phyloP scores from a whole-genome alignment of 805 yeast genomes.

The Candida caryicola region DNA sequence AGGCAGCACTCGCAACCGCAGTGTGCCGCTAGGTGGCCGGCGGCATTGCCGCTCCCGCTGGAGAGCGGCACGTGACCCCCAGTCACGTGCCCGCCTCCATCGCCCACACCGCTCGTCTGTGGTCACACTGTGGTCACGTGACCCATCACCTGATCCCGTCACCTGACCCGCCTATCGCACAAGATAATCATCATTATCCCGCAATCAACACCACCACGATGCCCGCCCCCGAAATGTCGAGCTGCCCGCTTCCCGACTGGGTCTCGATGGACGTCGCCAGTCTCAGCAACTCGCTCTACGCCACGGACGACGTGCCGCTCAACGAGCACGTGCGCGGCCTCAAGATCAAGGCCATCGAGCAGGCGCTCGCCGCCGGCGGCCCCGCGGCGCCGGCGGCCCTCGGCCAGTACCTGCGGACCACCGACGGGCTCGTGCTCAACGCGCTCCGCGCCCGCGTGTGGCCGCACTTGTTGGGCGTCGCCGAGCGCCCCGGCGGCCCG shows the following conservation, averaged over 20 bases:
- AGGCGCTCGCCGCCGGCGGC: constrained; percentile 23
- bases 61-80: no score
- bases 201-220: no score
- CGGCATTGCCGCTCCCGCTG: no score
- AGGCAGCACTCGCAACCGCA: no score
- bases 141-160: no score
- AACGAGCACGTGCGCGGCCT: constrained; percentile 36
- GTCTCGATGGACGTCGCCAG: constrained; percentile 48
- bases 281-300: constrained; percentile 46
- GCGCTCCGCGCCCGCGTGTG: constrained; percentile 45
- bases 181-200: no score
- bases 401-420: constrained; percentile 37
- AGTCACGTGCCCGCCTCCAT: no score
- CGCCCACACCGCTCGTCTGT: no score
- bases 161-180: no score
- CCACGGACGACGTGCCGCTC: constrained; percentile 38
- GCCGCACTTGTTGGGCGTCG: constrained; percentile 47
- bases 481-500: no score
- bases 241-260: constrained; percentile 40
- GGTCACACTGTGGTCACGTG: no score
- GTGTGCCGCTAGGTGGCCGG: no score
- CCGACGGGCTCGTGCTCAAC: constrained; percentile 47
- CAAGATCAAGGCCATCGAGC: constrained; percentile 35
- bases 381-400: constrained; percentile 13
- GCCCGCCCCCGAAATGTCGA: background rate